Conservation (phyloP, 2,329 filamentous ascomycete genomes). For the Aspergillus ochraceoroseus region DNA sequence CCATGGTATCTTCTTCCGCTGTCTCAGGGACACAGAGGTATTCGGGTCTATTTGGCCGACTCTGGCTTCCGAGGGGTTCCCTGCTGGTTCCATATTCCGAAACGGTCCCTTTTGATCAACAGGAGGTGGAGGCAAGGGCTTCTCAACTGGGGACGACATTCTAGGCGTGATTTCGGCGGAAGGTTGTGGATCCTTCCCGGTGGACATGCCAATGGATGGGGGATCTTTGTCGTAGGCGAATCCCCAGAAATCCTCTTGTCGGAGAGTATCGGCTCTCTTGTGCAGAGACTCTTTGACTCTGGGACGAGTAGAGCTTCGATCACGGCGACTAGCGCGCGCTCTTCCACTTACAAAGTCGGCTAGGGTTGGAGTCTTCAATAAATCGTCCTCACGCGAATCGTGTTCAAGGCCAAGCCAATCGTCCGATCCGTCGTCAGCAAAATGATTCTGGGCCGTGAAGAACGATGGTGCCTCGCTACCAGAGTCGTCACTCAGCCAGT, state of each 20-base stretch:
- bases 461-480: conserved; percentile 68
- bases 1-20: conserved; percentile 70
- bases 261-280: conserved; percentile 41
- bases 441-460: conserved; percentile 40
- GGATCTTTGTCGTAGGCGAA: conserved; percentile 43
- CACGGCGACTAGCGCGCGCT: conserved; percentile 15
- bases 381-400: conserved; percentile 36
- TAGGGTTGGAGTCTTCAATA: conserved; percentile 39
- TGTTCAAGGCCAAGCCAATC: conserved; percentile 44
- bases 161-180: conserved; percentile 18
- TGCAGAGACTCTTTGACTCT: conserved; percentile 34
- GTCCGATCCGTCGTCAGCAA: conserved; percentile 41
- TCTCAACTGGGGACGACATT: conserved; percentile 33
- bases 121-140: conserved; percentile 40
- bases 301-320: conserved; percentile 21
- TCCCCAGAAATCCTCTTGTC: conserved; percentile 45
- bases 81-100: conserved; percentile 10
- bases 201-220: conserved; percentile 32
- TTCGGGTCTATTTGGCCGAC: conserved; percentile 17
- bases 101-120: conserved; percentile 17
- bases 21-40: conserved; percentile 29
- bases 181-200: conserved; percentile 25
- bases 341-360: conserved; percentile 34
- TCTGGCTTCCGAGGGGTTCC: conserved; percentile 13
- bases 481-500: conserved; percentile 78